Evolutionary conservation across 257 asterid species (phyloP), one percentile per base, ranked within the genome.

Genomic region (Scutellaria baicalensis): DNA sequence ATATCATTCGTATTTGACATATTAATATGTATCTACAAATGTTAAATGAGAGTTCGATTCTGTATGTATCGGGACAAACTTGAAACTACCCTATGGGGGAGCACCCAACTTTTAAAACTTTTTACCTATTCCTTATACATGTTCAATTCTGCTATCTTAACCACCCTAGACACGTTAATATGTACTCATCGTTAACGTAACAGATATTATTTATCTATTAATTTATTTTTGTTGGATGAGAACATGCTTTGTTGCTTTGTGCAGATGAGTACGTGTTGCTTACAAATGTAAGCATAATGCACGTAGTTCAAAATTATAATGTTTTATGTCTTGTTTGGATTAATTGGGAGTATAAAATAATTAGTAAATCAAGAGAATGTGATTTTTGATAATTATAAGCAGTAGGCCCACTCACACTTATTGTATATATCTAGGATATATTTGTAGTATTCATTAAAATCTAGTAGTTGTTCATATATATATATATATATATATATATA

Each of bases 341-440:
- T n/a, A n/a, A n/a, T 57, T 60, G 66, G 48, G 36, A 21, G 69
- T 35, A 12, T 9, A 27, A 21, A 40, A 11, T 10, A 54, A 40
- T 16, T 20, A 21, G n/a, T 43, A 43, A 12, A 64, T 11, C 9
- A 23, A 58, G 11, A 23, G 33, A 13, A 4, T 33, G 0, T 56
- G 36, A n/a, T 5, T 17, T 43, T 64, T 56, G 13, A 64, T 17
- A 64, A 31, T 55, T 6, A 43, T 21, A 61, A 40, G 20, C 21
- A 39, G 57, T 33, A 10, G 16, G 54, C 61, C 72, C 58, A 64
- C 72, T 43, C 72, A 21, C 65, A 45, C 56, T 16, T 42, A 52
- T 14, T 17, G 38, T 48, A 48, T 17, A 38, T 48, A 48, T 36
- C n/a, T 21, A 45, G 64, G 21, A 59, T n/a, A n/a, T n/a, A n/a